Percentiles rank a stretch among this genome's conserved stretches.
Evolutionary conservation across 2,329 filamentous ascomycete genomes (phyloP).

Genomic region (Lasiodiplodia hormozganensis): DNA sequence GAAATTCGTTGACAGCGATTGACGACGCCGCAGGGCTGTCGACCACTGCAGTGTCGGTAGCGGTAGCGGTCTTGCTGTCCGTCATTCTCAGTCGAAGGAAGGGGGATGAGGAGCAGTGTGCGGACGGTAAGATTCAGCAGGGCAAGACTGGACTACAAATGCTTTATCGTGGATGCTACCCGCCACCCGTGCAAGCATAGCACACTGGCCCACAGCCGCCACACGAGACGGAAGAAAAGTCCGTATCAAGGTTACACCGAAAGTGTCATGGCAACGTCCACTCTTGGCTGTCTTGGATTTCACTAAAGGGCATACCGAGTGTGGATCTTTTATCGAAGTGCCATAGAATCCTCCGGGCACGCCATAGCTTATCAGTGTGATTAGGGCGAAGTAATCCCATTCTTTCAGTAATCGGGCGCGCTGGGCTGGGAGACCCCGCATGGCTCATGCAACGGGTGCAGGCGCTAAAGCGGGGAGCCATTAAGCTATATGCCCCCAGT

Average conservation of each 20-base stretch:
- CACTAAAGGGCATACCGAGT: not conserved
- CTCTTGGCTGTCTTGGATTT: conserved; percentile 1
- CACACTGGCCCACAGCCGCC: not conserved
- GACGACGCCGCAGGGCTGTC: conserved; percentile 9
- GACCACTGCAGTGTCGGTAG: not conserved
- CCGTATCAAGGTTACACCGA: conserved; percentile 13
- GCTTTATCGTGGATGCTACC: not conserved
- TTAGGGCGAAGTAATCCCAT: conserved; percentile 3
- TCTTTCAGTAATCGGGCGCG: not conserved
- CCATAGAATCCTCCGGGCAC: conserved; percentile 4
- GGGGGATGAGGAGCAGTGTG: too few relatives aligned
- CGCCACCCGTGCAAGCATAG: not conserved
- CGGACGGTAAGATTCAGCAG: not conserved
- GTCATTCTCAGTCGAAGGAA: not conserved
- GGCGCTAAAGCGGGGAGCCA: conserved; percentile 23
- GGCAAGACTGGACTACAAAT: not conserved
- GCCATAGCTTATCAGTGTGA: conserved; percentile 18
- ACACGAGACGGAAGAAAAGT: conserved; percentile 7
- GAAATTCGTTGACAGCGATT: not conserved
- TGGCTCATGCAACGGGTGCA: conserved; percentile 2
- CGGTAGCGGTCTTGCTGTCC: conserved; percentile 8
- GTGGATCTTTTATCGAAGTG: conserved; percentile 4
- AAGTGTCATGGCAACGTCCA: not conserved
- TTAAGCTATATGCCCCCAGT: conserved; percentile 19
- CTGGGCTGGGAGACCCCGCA: conserved; percentile 1